Base-by-base conservation (phyloP, 106 monocot genomes). In the Dactylorhiza incarnata region DNA sequence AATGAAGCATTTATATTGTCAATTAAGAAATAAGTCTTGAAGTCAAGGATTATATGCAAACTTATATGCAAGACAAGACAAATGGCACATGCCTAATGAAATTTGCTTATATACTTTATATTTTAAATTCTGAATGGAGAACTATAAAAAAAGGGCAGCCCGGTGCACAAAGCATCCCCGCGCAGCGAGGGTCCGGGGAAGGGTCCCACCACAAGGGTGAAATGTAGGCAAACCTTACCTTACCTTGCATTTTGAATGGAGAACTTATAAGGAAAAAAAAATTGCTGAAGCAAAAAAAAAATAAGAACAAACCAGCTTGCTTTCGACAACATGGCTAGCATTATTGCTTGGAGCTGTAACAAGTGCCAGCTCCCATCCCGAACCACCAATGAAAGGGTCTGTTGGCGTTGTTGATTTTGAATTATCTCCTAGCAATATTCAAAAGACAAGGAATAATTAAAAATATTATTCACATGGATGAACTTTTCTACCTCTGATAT, bases 361-460 rank as follows among this genome's bases (percentile, higher is more conserved):
- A 73, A 97, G 67, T 68, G 96, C 93, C 46, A 93, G 68, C 56
- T 97, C 96, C 96, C 96, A 97, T 52, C 96, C 96, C n/a, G 93
- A 78, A 49, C 65, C 44, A 79, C 79, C 83, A 19, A 48, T 84
- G 50, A 86, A 49, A 56, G 85, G 81, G 45, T 80, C 90, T 65
- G 16, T 50, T 68, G 71, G 74, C 3, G 63, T 53, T 61, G 82
- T 75, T n/a, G 84, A 3, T 68, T 79, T 83, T 51, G 76, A 9
- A 48, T 78, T 78, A 65, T 84, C 81, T 48, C 86, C 88, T 88
- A 63, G 10, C 75, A 24, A 73, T 54, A 13, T 19, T 11, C 22
- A 23, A 73, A 29, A 52, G 72, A 71, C 14, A 48, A 20, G 11
- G 1, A 37, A 37, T 37, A 37, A 15, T 47, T 29, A 48, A 8